Evolutionary conservation across 2,329 filamentous ascomycete species (phyloP).

Genomic region (Fusarium sp.): DNA sequence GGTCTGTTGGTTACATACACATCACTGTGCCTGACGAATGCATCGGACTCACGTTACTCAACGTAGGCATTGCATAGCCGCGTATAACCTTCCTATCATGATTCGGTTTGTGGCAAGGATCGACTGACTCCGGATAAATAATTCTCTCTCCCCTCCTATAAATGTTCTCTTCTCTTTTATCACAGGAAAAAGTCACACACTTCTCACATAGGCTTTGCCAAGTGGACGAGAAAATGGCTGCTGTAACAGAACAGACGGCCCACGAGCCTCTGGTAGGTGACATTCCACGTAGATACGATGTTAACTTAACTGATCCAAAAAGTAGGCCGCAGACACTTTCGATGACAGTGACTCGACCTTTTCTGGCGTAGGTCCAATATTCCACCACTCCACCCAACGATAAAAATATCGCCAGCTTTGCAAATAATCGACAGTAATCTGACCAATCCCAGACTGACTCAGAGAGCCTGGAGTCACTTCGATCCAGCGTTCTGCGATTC

Average conservation of each 20-base stretch:
- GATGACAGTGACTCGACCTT: conserved; percentile 13
- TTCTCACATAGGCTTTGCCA: fast-evolving
- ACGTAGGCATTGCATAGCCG: not conserved
- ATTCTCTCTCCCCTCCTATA: not conserved
- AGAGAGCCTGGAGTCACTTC: conserved; percentile 15
- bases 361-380: not conserved
- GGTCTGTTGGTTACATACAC: conserved; percentile 2
- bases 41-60: conserved; percentile 7
- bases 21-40: conserved; percentile 9
- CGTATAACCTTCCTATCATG: not conserved
- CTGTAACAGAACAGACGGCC: not conserved
- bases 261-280: not conserved
- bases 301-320: fast-evolving
- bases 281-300: fast-evolving
- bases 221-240: not conserved
- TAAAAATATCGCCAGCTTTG: fast-evolving
- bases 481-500: conserved; percentile 11
- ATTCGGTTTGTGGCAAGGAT: not conserved
- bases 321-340: conserved; percentile 3
- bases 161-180: not conserved
- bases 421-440: not conserved
- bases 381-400: fast-evolving
- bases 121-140: not conserved
- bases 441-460: not conserved
- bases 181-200: not conserved